Conservation (phyloP, 345 rosid genomes). For the Diplotaxis tenuifolia region DNA sequence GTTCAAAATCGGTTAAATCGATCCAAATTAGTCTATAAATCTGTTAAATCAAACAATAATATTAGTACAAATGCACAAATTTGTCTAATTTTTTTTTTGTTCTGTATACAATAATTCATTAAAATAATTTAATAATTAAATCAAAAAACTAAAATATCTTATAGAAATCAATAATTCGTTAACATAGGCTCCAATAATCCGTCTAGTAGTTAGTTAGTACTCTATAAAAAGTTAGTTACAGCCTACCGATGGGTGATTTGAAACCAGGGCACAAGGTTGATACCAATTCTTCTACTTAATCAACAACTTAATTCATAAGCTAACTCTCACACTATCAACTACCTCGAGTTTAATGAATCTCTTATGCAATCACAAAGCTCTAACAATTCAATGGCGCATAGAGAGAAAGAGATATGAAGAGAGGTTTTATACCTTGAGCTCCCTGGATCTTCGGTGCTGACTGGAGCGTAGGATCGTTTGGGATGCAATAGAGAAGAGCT, state of each 20-base stretch:
- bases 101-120: too few relatives aligned
- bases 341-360: not conserved
- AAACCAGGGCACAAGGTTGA: not conserved
- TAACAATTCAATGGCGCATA: conserved; percentile 6
- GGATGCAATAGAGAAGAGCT: conserved; percentile 72
- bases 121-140: too few relatives aligned
- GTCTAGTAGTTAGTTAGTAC: not conserved
- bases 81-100: too few relatives aligned
- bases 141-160: too few relatives aligned
- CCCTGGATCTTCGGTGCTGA: conserved; percentile 87
- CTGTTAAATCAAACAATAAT: too few relatives aligned
- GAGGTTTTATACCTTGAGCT: conserved; percentile 59
- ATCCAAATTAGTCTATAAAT: not conserved
- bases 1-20: not conserved
- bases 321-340: not conserved
- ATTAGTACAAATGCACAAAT: not conserved
- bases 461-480: conserved; percentile 69
- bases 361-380: not conserved
- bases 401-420: not conserved
- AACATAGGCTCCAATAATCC: not conserved
- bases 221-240: not conserved
- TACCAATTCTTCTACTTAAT: not conserved
- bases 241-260: not conserved
- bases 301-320: conserved; percentile 14
- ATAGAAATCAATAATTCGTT: too few relatives aligned